These are phyloP conservation scores for Fagus sylvatica DNA, from an alignment of 306 rosid species.

Conservation along the genomic window DNA sequence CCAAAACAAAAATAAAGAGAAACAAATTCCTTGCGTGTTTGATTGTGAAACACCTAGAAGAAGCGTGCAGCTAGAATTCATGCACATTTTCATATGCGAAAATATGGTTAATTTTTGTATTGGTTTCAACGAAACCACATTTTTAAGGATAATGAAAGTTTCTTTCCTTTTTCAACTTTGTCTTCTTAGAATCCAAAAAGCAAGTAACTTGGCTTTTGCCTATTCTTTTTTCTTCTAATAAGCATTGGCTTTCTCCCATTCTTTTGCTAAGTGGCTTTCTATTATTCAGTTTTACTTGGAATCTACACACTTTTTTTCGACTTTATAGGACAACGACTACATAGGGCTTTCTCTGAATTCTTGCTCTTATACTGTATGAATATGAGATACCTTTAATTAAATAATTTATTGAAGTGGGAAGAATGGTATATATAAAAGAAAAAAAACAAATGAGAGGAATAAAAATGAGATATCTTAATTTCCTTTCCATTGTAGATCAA, in stretches of 20 bases:
- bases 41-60: too few species aligned
- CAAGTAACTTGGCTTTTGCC: neutral
- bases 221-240: neutral
- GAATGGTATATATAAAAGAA: too few species aligned
- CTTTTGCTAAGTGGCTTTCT: too few species aligned
- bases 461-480: too few species aligned
- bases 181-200: neutral
- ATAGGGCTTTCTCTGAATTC: neutral
- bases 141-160: neutral
- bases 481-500: too few species aligned
- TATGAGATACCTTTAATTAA: neutral
- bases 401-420: too few species aligned
- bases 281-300: neutral
- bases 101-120: too few species aligned
- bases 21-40: too few species aligned
- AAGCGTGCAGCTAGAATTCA: too few species aligned
- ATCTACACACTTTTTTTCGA: neutral
- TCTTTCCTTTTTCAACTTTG: neutral
- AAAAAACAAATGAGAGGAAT: too few species aligned
- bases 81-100: too few species aligned
- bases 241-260: neutral
- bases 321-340: neutral
- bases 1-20: too few species aligned
- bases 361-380: neutral
- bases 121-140: neutral